Evolutionary conservation across 352 stramenopile genomes (phyloP), one percentile per base, ranked within the genome.

Genomic region (Phytophthora pini): DNA sequence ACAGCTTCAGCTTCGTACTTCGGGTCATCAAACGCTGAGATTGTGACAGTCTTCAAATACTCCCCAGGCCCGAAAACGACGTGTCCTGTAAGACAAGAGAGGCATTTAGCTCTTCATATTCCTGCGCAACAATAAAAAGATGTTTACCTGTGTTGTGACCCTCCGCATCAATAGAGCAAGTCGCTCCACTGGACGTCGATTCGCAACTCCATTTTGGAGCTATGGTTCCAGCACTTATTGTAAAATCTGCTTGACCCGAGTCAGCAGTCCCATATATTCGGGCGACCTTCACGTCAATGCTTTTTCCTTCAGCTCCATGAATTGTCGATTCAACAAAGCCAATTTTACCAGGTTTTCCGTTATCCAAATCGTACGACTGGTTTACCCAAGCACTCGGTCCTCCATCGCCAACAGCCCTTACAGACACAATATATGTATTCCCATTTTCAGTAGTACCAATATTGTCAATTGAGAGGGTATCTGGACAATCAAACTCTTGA

Each of bases 371-470:
- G 22, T 74, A 84, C 1, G 61, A 57, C 0, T 48, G 6, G 8
- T 53, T 72, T 1, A 38, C 48, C 79, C 79, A 88, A 13, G 32
- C 22, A 11, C 76, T 88, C 9, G 39, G 4, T 1, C 74, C 74
- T 10, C 49, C 50, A 20, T 66, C 63, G 4, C 76, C 74, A 27
- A 76, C 52, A 13, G 76, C 56, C 2, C 76, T 65, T 13, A 74
- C 39, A 10, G 55, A 43, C 1, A 88, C 72, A 12, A 40, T 50
- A 47, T 76, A 77, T 1, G 59, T 52, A 3, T 36, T 64, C 0
- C 29, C 57, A 22, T 70, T 20, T 31, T 59, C 13, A 8, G 68
- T 48, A 5, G 38, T n/a, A 44, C 40, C 24, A 5, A 76, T 36
- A 1, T 36, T 52, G 8, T 13, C 39, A 4, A 78, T 55, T 2